Percentiles rank a stretch among this genome's conserved stretches.
These are phyloP conservation scores for Udeniomyces megalosporus DNA, from an alignment of 768 basidiomycete species.

Conservation along the genomic window DNA sequence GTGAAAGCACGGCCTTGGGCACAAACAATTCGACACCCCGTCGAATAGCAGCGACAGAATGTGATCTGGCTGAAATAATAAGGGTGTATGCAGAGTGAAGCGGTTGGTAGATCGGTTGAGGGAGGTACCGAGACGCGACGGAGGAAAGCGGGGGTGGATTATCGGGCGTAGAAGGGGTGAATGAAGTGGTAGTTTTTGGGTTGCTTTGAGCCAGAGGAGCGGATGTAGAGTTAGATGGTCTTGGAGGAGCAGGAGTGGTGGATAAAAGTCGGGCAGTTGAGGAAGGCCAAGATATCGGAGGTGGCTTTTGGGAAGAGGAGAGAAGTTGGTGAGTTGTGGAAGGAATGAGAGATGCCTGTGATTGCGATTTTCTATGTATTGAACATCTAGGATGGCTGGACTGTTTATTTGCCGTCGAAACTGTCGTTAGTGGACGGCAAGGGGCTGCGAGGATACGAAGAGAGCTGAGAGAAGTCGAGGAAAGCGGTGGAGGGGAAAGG, in stretches of 20 bases:
- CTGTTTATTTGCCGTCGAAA: background rate
- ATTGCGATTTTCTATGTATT: no score
- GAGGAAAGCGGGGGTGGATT: background rate
- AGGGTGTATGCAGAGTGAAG: no score
- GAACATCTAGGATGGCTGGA: background rate
- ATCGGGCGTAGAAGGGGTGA: no score
- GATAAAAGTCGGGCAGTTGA: background rate
- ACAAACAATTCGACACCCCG: no score
- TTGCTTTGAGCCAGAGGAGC: no score
- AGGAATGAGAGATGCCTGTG: no score
- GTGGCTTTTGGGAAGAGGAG: background rate
- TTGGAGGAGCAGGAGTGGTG: background rate
- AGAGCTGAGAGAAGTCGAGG: background rate
- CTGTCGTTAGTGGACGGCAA: background rate
- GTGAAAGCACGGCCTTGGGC: no score
- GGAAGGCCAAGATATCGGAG: background rate
- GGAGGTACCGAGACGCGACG: background rate
- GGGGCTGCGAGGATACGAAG: background rate
- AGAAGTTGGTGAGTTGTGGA: no score
- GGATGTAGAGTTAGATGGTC: background rate
- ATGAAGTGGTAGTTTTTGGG: no score
- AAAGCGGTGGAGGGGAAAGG: background rate
- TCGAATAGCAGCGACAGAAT: no score
- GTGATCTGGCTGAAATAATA: no score
- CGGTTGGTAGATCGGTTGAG: no score